Base-by-base conservation (phyloP, 1,284 basidiomycete species). In the Malassezia brasiliensis region DNA sequence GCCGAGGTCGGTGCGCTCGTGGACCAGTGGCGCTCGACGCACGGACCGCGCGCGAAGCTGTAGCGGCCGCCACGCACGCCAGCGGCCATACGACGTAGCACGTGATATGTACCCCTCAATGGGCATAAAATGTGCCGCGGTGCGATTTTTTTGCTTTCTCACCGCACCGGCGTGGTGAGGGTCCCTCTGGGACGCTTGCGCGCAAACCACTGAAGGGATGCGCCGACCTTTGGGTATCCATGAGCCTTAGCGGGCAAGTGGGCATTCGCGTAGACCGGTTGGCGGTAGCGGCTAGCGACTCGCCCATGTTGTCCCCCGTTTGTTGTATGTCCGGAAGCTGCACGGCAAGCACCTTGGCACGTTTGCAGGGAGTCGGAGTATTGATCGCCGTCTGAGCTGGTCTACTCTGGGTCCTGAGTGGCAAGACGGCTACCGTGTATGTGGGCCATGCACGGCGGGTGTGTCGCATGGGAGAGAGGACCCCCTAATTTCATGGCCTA, bases 1-100 rank as follows among this genome's bases (percentile, higher is more conserved):
- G 50, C 66, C 28, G 62, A 70, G 35, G 71, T 69, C 2, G 59
- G 50, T 9, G 58, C 61, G 22, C 49, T 69, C 38, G 62, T 59
- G 5, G 67, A 65, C 15, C 15, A 47, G 17, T 59, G 47, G 44
- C 41, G 46, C 37, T 14, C 17, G 34, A 31, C 52, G 15, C 37
- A n/a, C 7, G 35, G 37, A 3, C 14, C 45, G 10, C 25, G 22
- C 28, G 46, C 52, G 19, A 41, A 49, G 37, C 47, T 54, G 35
- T 54, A 47, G 52, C 44, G 44, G 17, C 17, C 47, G 22, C 4
- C 25, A 7, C 7, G 25, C 25, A 7, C 25, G 25, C 25, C 36
- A 37, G 36, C 36, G 32, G 20, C 45, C 32, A 22, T 5, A 4
- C 17, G 5, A 8, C 7, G 25, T 25, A 22, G 40, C 50, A 52